Evolutionary conservation across 1,284 basidiomycete species (phyloP).

Genomic region (Tilletia indica): DNA sequence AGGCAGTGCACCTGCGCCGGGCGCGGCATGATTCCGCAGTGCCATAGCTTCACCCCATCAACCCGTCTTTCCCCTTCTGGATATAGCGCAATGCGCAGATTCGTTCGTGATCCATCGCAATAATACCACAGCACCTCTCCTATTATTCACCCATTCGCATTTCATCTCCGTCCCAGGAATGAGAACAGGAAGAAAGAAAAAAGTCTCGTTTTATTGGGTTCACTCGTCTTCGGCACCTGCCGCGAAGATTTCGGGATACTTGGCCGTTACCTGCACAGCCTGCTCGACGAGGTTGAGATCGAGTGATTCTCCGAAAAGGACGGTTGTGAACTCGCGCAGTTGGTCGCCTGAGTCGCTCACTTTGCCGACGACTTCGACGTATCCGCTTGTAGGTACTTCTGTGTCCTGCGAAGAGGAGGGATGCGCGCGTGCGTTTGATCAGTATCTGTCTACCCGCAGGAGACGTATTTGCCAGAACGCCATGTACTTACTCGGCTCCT

Average conservation of each 20-base stretch:
- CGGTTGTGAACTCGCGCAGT: conserved; percentile 18
- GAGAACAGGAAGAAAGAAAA: too few relatives aligned
- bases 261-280: conserved; percentile 35
- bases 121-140: too few relatives aligned
- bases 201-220: not conserved
- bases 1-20: not conserved
- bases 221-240: conserved; percentile 12
- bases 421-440: not conserved
- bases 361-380: conserved; percentile 51
- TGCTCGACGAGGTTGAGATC: conserved; percentile 42
- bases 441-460: too few relatives aligned
- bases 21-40: not conserved
- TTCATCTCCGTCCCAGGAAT: too few relatives aligned
- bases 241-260: conserved; percentile 38
- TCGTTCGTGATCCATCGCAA: too few relatives aligned
- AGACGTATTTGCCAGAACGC: too few relatives aligned
- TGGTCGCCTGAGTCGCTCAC: conserved; percentile 39
- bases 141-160: too few relatives aligned
- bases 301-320: conserved; percentile 26
- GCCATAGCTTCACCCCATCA: not conserved
- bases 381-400: conserved; percentile 30
- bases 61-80: not conserved
- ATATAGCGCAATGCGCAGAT: too few relatives aligned
- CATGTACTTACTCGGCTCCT: not conserved
- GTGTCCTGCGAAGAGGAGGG: conserved; percentile 23